A percentile compares a stretch with the other conserved stretches of the same genome.
Evolutionary conservation across 495 filamentous ascomycete genomes (phyloP).

Genomic region (Immersiella caudata): DNA sequence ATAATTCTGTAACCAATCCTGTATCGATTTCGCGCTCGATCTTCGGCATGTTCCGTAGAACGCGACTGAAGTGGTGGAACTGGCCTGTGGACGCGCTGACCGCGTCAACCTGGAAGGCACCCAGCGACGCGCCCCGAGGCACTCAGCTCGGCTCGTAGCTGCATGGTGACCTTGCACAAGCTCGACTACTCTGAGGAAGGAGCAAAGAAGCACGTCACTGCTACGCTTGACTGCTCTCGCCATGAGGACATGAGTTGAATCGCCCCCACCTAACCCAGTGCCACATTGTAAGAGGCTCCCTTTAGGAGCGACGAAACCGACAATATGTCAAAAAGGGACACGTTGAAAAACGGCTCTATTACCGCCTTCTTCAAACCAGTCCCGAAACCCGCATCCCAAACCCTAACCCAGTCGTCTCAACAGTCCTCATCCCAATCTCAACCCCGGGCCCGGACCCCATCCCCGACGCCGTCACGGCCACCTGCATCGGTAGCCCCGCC

Average conservation of each 20-base stretch:
- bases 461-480: not conserved
- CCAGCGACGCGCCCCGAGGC: too few relatives aligned
- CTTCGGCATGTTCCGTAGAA: not conserved
- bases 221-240: not conserved
- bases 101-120: conserved; percentile 5
- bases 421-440: not conserved
- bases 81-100: not conserved
- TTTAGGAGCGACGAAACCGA: not conserved
- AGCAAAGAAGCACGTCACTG: not conserved
- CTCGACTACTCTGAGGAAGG: not conserved
- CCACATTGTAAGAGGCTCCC: not conserved
- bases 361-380: conserved; percentile 34
- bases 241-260: not conserved
- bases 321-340: conserved; percentile 22
- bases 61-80: not conserved
- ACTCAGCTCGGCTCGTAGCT: too few relatives aligned
- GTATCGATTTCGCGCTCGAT: not conserved
- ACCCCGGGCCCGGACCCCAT: not conserved
- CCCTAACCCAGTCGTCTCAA: not conserved
- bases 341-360: conserved; percentile 27
- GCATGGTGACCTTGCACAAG: not conserved
- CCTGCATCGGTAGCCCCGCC: not conserved
- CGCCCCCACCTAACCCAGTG: not conserved
- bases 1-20: not conserved
- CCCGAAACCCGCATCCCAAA: not conserved